Evolutionary conservation across 2,329 filamentous ascomycete genomes (phyloP), one percentile per base, ranked within the genome.

Genomic region (Pezicula neosporulosa): DNA sequence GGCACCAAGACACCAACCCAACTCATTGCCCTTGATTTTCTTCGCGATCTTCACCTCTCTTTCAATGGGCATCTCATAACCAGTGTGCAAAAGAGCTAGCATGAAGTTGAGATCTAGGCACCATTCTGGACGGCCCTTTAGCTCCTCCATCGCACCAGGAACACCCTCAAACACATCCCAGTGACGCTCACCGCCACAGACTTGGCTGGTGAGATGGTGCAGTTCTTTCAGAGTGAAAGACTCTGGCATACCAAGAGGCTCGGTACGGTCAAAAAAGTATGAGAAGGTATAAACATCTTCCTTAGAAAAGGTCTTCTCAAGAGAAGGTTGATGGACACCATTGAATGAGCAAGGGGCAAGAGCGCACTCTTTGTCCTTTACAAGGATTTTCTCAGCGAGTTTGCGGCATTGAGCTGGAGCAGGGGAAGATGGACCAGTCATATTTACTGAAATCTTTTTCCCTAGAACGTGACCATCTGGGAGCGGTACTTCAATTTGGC

Each of bases 41-140:
- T 99, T 99, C 54, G 93, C 94, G 67, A 97, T 96, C 78, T 89
- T 93, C 59, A 99, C 91, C 72, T 99, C 94, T 37, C 95, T 82
- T 60, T 96, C 90, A 63, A 97, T 86, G 4, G 93, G 93, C 90
- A 99, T 97, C 61, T 97, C 94, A 65, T 99, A 99, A 3, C 94
- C 94, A 6, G 90, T 96, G 71, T 97, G 92, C 49, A 97, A 75
- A 51, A 99, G 77, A 24, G 89, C 89, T 63, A 96, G 75, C 90
- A 97, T 97, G 67, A 97, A 99, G 76, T 90, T 99, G 62, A 99
- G 76, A 71, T 99, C 94, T 63, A 99, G 74, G 72, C 94, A 99
- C 71, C 87, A 89, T 72, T 99, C 92, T 2, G 94, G 91, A 52
- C 93, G 82, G 55, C 82, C 91, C 49, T 77, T 75, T 30, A 99